These are phyloP conservation scores for Perkinsus marinus DNA, from an alignment of 169 alveolate species.

Conservation along the genomic window DNA sequence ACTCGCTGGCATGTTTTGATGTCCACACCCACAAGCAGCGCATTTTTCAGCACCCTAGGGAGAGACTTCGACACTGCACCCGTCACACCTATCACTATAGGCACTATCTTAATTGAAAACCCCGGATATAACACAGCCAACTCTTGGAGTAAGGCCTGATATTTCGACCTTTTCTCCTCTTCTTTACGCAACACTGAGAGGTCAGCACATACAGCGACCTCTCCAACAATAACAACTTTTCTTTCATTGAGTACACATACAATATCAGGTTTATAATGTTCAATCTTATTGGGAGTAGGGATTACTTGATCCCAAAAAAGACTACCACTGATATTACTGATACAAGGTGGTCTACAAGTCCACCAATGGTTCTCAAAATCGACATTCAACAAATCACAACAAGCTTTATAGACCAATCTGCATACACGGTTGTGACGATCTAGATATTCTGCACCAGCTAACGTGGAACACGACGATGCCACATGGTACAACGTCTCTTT, in stretches of 20 bases:
- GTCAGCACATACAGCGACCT: not conserved
- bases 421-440: not conserved
- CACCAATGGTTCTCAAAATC: not conserved
- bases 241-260: not conserved
- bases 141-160: not conserved
- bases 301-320: not conserved
- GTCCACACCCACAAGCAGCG: not conserved
- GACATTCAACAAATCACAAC: not conserved
- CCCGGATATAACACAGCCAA: not conserved
- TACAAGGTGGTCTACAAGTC: not conserved
- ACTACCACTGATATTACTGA: not conserved
- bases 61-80: not conserved
- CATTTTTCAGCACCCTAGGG: not conserved
- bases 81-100: not conserved
- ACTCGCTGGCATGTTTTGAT: not conserved
- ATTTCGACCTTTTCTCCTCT: not conserved
- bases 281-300: not conserved
- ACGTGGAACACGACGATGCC: not conserved
- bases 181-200: not conserved
- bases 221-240: not conserved
- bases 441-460: not conserved
- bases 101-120: not conserved
- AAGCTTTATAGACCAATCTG: not conserved
- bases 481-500: not conserved
- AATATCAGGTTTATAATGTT: not conserved